Base-by-base conservation (phyloP, 148 eudicot species). In the Vaccinium darrowii region DNA sequence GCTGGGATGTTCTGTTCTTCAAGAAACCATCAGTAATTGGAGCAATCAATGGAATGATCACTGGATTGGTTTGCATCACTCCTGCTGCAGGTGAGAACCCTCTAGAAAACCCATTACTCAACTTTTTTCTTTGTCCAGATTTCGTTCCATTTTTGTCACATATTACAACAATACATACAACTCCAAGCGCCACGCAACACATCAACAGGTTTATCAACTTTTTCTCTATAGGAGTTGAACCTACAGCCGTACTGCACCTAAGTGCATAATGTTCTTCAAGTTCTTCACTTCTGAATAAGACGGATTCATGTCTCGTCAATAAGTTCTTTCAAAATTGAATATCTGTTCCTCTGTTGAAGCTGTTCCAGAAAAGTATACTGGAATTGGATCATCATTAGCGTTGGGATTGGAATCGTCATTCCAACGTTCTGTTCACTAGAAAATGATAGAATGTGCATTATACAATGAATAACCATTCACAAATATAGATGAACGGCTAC, bases 11-110 rank as follows among this genome's bases (percentile, higher is more conserved):
- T 54, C 33, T 86, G 36, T 82, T 86, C 54, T 86, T 86, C 85
- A 82, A 82, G 82, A 86, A 86, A 60, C 88, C 88, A 49, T 86
- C 88, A 1, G 78, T 82, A 43, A 86, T 82, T 11, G 88, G 88
- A 76, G 88, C 88, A 78, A 83, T 86, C 67, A 84, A 86, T 25
- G 88, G 88, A 18, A 86, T 86, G 85, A 86, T 86, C 25, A 82
- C 88, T 1, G 88, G 88, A 27, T 57, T 86, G 52, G 88, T 86
- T 25, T 82, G 88, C 50, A 86, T 86, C 85, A 86, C 88, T 54
- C 88, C 88, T 15, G 88, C 85, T 36, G 88, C 88, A 49, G 88
- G 85, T 86, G 78, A 76, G 52, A 47, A 33, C 30, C 57, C 33
- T 50, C 53, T 3, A 43, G 7, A 76, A 49, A 76, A 50, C 54